These are phyloP conservation scores for Hemerocallis citrina DNA, from an alignment of 106 monocot genomes.

Conservation along the genomic window DNA sequence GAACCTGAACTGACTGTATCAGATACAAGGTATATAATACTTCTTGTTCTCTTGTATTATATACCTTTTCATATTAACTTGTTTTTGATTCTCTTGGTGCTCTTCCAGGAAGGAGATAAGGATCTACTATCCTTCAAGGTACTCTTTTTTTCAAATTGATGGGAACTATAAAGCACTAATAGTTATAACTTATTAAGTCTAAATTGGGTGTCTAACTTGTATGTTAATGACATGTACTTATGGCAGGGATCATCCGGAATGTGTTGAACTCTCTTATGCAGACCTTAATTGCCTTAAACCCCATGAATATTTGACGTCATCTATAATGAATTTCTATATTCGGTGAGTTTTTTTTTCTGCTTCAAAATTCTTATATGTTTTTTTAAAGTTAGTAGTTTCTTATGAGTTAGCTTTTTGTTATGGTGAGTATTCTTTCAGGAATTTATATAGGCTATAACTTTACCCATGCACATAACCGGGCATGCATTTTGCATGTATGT, in stretches of 20 bases:
- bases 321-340: conserved; percentile 93
- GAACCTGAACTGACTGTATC: conserved; percentile 7
- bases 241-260: conserved; percentile 56
- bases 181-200: not conserved
- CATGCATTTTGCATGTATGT: too few relatives aligned
- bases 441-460: too few relatives aligned
- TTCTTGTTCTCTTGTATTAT: not conserved
- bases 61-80: not conserved
- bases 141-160: not conserved
- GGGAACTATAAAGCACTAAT: not conserved
- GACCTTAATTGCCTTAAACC: conserved; percentile 84
- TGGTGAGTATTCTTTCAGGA: too few relatives aligned
- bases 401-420: not conserved
- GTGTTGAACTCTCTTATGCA: conserved; percentile 52
- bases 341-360: conserved; percentile 31
- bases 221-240: conserved; percentile 1
- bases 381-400: not conserved
- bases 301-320: conserved; percentile 57
- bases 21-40: conserved; percentile 24
- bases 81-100: not conserved
- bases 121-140: conserved; percentile 89
- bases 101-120: conserved; percentile 57
- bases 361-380: not conserved
- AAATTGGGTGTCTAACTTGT: not conserved
- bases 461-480: too few relatives aligned